Conservation (phyloP, 495 filamentous ascomycete genomes). For the Hypoxylon perforatum region DNA sequence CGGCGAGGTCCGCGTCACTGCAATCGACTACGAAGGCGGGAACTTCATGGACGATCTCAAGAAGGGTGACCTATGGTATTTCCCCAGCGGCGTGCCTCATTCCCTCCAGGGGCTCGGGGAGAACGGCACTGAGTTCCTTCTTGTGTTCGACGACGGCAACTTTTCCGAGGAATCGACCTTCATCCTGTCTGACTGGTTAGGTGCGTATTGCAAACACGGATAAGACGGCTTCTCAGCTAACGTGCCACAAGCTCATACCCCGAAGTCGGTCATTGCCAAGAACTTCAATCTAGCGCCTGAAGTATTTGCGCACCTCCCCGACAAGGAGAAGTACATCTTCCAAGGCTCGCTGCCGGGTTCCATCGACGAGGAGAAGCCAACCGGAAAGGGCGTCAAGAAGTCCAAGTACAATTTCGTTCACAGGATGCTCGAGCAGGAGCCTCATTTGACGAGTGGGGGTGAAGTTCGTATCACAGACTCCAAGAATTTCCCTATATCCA, state of each 20-base stretch:
- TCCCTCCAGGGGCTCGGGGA: slow-evolving; percentile 72
- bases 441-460: slow-evolving; percentile 65
- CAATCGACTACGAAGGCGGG: slow-evolving; percentile 73
- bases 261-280: slow-evolving; percentile 70
- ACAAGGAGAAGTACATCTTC: slow-evolving; percentile 76
- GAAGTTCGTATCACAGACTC: slow-evolving; percentile 72
- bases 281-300: slow-evolving; percentile 72
- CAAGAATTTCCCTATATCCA: slow-evolving; percentile 72
- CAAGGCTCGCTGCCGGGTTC: slow-evolving; percentile 65
- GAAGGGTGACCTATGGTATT: slow-evolving; percentile 79
- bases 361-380: slow-evolving; percentile 56
- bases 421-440: slow-evolving; percentile 68
- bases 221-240: slow-evolving; percentile 20
- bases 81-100: slow-evolving; percentile 76
- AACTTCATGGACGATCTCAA: slow-evolving; percentile 77
- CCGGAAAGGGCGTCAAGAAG: slow-evolving; percentile 63
- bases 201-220: slow-evolving; percentile 45
- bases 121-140: slow-evolving; percentile 76
- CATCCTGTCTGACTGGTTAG: slow-evolving; percentile 73
- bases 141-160: slow-evolving; percentile 74
- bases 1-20: slow-evolving; percentile 69
- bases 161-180: slow-evolving; percentile 80
- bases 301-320: slow-evolving; percentile 67
- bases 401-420: slow-evolving; percentile 71
- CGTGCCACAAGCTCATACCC: slow-evolving; percentile 62